These are phyloP conservation scores for Pleurotus eryngii DNA, from an alignment of 768 basidiomycete species.

Conservation along the genomic window DNA sequence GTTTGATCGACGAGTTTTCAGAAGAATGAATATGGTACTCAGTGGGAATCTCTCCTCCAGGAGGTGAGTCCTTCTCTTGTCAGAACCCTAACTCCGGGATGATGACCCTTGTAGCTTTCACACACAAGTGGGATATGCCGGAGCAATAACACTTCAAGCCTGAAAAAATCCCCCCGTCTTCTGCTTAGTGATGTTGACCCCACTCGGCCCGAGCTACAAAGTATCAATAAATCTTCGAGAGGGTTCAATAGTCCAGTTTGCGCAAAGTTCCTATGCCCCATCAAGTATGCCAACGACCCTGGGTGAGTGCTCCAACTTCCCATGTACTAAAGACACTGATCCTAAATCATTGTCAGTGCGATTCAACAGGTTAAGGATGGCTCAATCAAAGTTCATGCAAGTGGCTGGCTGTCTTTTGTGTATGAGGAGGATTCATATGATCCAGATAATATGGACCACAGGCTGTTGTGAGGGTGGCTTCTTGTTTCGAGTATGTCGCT, in stretches of 20 bases:
- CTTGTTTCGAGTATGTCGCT: conserved; percentile 5
- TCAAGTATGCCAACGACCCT: conserved; percentile 1
- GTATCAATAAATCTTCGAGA: neutral
- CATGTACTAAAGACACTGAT: too few species aligned
- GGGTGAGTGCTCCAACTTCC: too few species aligned
- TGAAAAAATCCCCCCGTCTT: neutral
- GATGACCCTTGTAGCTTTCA: neutral
- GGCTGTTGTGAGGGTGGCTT: conserved; percentile 4
- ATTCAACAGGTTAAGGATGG: neutral
- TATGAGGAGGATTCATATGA: conserved; percentile 5
- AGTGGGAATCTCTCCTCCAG: neutral
- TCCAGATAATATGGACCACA: neutral
- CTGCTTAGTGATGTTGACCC: neutral
- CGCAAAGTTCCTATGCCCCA: neutral
- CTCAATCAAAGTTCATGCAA: neutral
- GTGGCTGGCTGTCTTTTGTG: conserved; percentile 1
- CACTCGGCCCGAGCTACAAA: neutral
- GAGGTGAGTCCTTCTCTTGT: neutral
- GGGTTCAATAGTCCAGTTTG: neutral
- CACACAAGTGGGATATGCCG: neutral
- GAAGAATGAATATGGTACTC: neutral
- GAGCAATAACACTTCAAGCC: neutral
- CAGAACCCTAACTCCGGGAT: neutral
- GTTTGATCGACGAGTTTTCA: neutral
- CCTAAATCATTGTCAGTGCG: too few species aligned